A percentile compares a stretch with the other conserved stretches of the same genome.
Conservation (phyloP, 2,329 filamentous ascomycete genomes). For the Venturia pyrina region DNA sequence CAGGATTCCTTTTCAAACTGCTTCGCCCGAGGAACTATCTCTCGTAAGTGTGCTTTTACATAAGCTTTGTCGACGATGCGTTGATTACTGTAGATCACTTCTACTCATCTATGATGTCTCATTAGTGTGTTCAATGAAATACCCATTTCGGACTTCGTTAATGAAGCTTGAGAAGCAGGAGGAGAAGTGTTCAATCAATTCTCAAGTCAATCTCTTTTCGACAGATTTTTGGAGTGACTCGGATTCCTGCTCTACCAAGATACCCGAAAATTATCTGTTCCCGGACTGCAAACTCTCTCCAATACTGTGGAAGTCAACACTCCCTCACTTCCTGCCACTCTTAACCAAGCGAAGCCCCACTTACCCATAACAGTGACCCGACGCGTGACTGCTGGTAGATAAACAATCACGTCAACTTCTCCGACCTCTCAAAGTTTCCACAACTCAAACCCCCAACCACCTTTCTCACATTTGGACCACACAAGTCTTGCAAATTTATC, state of each 20-base stretch:
- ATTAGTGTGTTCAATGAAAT: background rate
- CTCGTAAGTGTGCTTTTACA: no score
- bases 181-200: background rate
- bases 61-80: no score
- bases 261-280: background rate
- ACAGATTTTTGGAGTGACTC: no score
- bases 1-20: no score
- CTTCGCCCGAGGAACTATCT: no score
- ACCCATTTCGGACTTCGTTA: background rate
- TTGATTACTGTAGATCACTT: no score
- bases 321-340: background rate
- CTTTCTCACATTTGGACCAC: background rate
- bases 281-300: background rate
- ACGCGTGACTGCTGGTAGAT: background rate
- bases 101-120: no score
- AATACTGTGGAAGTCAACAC: background rate
- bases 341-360: background rate
- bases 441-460: background rate
- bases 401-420: constrained; percentile 1
- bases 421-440: background rate
- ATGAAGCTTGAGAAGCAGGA: background rate
- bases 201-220: background rate
- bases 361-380: background rate
- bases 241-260: background rate
- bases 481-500: background rate